phyloP scores from a whole-genome alignment of 768 basidiomycete species.

The Collybiopsis luxurians region DNA sequence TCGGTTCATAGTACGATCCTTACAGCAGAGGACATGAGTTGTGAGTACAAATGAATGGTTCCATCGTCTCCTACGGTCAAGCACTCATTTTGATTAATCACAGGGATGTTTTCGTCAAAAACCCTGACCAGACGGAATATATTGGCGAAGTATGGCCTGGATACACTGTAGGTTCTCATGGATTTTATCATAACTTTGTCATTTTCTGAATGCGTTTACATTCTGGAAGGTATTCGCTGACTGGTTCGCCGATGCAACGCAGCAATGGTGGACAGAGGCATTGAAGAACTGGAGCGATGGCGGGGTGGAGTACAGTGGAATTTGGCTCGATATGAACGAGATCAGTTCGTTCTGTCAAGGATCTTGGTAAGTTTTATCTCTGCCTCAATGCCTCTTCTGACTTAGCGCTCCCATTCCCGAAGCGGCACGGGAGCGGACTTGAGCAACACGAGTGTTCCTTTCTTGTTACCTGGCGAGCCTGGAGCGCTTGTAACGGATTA shows the following conservation, averaged over 20 bases:
- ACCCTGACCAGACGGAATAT: constrained; percentile 71
- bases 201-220: background rate
- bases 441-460: constrained; percentile 50
- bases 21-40: constrained; percentile 60
- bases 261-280: constrained; percentile 60
- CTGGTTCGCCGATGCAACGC: constrained; percentile 54
- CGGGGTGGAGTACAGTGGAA: constrained; percentile 59
- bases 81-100: background rate
- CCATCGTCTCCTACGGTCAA: background rate
- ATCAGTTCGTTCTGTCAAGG: constrained; percentile 61
- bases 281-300: constrained; percentile 49
- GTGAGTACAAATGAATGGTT: too few species aligned
- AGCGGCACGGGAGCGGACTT: constrained; percentile 59
- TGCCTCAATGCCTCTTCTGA: constrained; percentile 7
- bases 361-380: constrained; percentile 41
- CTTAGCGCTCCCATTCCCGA: background rate
- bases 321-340: constrained; percentile 76
- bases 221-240: constrained; percentile 56
- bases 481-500: constrained; percentile 53
- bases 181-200: background rate
- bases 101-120: constrained; percentile 72
- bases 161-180: constrained; percentile 45
- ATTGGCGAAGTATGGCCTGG: constrained; percentile 80
- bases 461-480: constrained; percentile 56
- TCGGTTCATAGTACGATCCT: constrained; percentile 53